phyloP scores from a whole-genome alignment of 192 early-diverging fungal species.

The Funneliformis geosporum region DNA sequence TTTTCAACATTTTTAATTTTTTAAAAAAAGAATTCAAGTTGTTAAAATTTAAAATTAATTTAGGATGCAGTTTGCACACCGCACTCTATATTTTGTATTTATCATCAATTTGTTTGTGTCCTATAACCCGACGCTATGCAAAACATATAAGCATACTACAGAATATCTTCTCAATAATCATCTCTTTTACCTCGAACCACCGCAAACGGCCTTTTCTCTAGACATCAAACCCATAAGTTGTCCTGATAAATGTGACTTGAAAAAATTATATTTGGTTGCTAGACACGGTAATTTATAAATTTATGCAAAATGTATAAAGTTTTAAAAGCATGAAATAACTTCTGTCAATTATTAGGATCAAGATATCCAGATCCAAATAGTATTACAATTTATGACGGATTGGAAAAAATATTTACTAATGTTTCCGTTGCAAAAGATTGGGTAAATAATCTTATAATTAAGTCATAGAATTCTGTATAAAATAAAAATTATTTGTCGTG shows the following conservation, averaged over 20 bases:
- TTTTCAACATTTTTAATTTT: no score
- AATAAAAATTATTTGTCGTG: no score
- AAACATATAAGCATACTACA: background rate
- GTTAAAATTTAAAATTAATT: no score
- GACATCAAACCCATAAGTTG: background rate
- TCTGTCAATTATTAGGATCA: background rate
- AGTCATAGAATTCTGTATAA: background rate
- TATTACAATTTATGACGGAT: background rate
- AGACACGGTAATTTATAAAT: background rate
- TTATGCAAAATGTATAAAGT: background rate
- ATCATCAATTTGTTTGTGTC: no score
- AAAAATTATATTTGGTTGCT: no score
- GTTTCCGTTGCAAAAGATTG: background rate
- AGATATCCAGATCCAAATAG: background rate
- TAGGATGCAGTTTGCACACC: no score
- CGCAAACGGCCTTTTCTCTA: background rate
- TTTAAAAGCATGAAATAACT: background rate
- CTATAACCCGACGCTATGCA: no score
- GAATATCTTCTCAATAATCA: background rate
- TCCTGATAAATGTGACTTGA: no score
- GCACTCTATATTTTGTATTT: no score
- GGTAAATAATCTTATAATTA: background rate
- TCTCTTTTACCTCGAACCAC: background rate
- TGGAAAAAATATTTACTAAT: conserved; percentile 9
- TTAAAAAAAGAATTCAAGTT: no score